A percentile compares a stretch with the other conserved stretches of the same genome.
Evolutionary conservation across 257 asterid genomes (phyloP).

Genomic region (Nicotiana paniculata): DNA sequence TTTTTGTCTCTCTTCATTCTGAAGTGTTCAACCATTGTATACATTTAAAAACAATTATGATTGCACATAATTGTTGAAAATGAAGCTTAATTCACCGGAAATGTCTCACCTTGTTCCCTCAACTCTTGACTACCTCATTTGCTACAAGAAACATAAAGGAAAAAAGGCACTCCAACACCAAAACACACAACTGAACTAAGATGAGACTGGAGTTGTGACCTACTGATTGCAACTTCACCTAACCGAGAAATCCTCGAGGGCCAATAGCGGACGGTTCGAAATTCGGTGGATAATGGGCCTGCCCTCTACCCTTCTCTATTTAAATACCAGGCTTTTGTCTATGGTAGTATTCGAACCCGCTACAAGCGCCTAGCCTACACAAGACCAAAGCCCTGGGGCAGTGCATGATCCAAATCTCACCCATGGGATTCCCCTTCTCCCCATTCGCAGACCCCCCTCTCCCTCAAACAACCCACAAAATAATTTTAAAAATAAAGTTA

Average conservation of each 20-base stretch:
- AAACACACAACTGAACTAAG: neutral
- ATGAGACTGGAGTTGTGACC: neutral
- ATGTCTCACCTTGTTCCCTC: neutral
- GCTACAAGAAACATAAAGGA: neutral
- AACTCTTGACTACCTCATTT: neutral
- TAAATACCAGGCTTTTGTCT: too few relatives aligned
- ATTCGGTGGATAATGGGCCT: too few relatives aligned
- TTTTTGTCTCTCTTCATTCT: neutral
- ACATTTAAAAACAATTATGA: neutral
- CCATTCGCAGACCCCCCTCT: neutral
- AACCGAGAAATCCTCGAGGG: too few relatives aligned
- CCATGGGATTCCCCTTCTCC: neutral
- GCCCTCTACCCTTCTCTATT: too few relatives aligned
- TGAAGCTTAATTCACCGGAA: neutral
- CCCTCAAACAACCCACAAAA: neutral
- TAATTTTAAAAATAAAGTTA: neutral
- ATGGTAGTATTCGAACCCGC: too few relatives aligned
- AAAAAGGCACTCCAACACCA: neutral
- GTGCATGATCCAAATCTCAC: neutral
- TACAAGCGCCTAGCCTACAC: too few relatives aligned
- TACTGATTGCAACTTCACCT: neutral
- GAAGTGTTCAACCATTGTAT: neutral
- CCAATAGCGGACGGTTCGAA: too few relatives aligned
- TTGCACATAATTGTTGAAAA: neutral
- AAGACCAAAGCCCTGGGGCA: neutral